Evolutionary conservation across 352 stramenopile species (phyloP), one percentile per base, ranked within the genome.

Genomic region (Globisporangium sylvaticum): DNA sequence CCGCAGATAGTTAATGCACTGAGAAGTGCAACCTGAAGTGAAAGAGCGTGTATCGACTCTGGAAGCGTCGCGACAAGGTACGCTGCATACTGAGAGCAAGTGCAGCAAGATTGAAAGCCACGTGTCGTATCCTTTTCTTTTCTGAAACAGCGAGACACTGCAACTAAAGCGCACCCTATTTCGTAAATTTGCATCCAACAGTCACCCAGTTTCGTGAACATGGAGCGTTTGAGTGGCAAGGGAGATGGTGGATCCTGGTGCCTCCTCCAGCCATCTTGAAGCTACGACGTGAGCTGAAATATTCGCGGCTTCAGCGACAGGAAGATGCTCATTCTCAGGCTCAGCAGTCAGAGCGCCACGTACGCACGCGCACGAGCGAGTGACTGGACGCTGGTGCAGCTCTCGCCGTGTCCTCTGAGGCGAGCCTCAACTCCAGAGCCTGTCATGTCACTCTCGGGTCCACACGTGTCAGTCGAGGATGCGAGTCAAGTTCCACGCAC

Each of bases 81-180:
- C 55, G 64, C 64, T 68, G 55, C 64, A 29, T 68, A 68, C 55
- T 58, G 29, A 57, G 5, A 29, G 10, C 24, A 54, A 61, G 52
- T 67, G 25, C 20, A 22, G 14, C 14, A 10, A 18, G 22, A 55
- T 31, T 8, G 37, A n/a, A 46, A 60, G 62, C 62, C 62, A 67
- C 62, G 62, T 67, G 62, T 67, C 62, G 50, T 39, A 54, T 64
- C 37, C 34, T 20, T 44, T 20, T 20, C 6, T 4, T 18, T 50
- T 64, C 31, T 62, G 56, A 55, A 37, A 64, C 58, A 64, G 58
- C 57, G 27, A 24, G 32, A 37, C 6, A 48, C 39, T 37, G 31
- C 31, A n/a, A n/a, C n/a, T n/a, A 34, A 18, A 44, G 37, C 37
- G 10, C 12, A 20, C 14, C 37, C 4, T 29, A 5, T 29, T 55